These are phyloP conservation scores for Lachancea sp. DNA, from an alignment of 805 yeast genomes.

Conservation along the genomic window DNA sequence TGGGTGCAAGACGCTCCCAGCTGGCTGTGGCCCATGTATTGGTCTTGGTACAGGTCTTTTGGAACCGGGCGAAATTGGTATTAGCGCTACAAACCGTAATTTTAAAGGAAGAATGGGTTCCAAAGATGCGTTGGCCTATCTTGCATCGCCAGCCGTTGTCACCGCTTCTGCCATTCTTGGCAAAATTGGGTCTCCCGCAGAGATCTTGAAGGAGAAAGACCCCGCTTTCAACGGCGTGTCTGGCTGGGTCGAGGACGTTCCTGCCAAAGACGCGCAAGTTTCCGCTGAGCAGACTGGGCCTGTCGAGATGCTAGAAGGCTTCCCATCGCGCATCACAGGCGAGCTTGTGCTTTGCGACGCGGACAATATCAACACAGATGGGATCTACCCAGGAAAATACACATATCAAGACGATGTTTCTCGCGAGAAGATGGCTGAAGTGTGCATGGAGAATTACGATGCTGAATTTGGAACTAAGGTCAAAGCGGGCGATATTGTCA, in stretches of 20 bases:
- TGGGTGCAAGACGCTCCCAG: conserved; percentile 91
- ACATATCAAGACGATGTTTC: conserved; percentile 98
- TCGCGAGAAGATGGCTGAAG: conserved; percentile 94
- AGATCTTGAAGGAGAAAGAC: conserved; percentile 58
- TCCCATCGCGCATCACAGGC: conserved; percentile 84
- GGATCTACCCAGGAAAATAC: conserved; percentile 97
- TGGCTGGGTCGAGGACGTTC: conserved; percentile 24
- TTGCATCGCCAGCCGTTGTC: conserved; percentile 96
- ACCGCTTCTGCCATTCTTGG: conserved; percentile 98
- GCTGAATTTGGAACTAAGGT: conserved; percentile 78
- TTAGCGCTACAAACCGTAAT: conserved; percentile 96
- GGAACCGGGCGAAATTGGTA: conserved; percentile 95
- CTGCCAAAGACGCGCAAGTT: conserved; percentile 18
- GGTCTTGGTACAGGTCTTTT: conserved; percentile 93
- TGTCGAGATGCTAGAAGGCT: conserved; percentile 80
- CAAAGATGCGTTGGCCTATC: conserved; percentile 88
- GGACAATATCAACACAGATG: conserved; percentile 95
- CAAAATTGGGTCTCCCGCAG: conserved; percentile 86
- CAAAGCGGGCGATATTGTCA: conserved; percentile 78
- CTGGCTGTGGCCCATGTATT: conserved; percentile 99
- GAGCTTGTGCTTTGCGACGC: conserved; percentile 95
- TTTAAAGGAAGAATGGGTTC: conserved; percentile 99
- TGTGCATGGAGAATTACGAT: conserved; percentile 98
- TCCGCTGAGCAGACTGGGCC: conserved; percentile 35
- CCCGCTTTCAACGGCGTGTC: conserved; percentile 45